These are phyloP conservation scores for Albizia julibrissin DNA, from an alignment of 306 rosid genomes.

Conservation along the genomic window DNA sequence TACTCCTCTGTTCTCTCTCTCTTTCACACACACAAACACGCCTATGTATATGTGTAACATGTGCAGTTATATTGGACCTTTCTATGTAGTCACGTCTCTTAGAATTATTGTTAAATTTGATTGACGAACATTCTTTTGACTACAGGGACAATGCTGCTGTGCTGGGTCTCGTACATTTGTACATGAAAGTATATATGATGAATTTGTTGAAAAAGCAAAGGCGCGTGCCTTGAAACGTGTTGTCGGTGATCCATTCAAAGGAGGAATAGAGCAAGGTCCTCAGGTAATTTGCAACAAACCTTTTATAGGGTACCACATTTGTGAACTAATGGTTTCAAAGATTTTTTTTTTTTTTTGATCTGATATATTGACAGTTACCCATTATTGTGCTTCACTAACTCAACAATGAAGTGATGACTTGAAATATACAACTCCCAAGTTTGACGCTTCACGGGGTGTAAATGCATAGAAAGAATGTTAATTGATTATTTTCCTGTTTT, in stretches of 20 bases:
- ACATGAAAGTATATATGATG: conserved; percentile 76
- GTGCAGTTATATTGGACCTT: not conserved
- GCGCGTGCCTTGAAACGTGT: conserved; percentile 71
- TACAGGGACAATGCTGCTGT: conserved; percentile 96
- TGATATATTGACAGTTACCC: not conserved
- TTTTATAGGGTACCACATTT: not conserved
- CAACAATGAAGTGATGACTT: not conserved
- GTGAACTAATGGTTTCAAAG: conserved; percentile 10
- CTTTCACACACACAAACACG: not conserved
- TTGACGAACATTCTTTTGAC: conserved; percentile 22
- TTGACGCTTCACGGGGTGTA: not conserved
- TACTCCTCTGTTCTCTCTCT: not conserved
- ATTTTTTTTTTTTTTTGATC: not conserved
- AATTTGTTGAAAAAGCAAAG: conserved; percentile 83
- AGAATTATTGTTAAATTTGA: conserved; percentile 14
- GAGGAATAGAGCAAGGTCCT: conserved; percentile 93
- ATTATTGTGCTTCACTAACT: not conserved
- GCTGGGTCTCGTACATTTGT: conserved; percentile 95
- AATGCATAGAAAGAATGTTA: conserved; percentile 22
- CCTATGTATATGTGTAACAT: not conserved
- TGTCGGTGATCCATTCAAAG: conserved; percentile 90
- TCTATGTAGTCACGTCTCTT: not conserved
- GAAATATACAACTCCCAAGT: conserved; percentile 4
- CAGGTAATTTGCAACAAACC: conserved; percentile 59
- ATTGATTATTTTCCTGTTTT: conserved; percentile 2